Percentiles rank a stretch among this genome's conserved stretches.
These are phyloP conservation scores for Kernera saxatilis DNA, from an alignment of 345 rosid genomes.

Conservation along the genomic window DNA sequence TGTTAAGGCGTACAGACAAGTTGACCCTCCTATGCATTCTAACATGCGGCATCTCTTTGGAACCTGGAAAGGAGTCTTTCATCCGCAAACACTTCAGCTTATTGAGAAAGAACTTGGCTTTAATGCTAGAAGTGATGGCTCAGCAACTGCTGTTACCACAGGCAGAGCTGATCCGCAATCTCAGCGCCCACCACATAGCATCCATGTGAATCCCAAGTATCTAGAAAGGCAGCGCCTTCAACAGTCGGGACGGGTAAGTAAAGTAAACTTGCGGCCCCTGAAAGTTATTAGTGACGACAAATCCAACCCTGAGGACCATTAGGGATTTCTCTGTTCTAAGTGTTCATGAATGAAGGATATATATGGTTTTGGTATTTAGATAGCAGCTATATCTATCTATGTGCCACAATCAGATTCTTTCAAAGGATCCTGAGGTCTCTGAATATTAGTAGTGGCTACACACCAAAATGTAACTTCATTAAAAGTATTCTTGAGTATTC, in stretches of 20 bases:
- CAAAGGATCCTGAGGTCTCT: neutral
- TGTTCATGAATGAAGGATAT: neutral
- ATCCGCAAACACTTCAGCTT: constrained; percentile 61
- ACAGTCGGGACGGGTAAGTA: constrained; percentile 72
- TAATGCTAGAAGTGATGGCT: constrained; percentile 55
- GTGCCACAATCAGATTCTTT: neutral
- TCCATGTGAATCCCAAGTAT: constrained; percentile 97
- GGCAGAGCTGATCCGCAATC: constrained; percentile 64
- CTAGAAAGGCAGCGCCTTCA: constrained; percentile 91
- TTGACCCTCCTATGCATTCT: constrained; percentile 65
- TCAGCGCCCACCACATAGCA: constrained; percentile 78
- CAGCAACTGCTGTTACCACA: constrained; percentile 50
- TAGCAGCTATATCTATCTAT: neutral
- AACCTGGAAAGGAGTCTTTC: constrained; percentile 99
- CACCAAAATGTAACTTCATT: neutral
- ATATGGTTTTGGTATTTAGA: neutral
- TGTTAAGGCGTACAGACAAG: constrained; percentile 83
- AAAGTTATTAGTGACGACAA: constrained; percentile 1
- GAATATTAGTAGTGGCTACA: neutral
- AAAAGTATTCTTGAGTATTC: neutral
- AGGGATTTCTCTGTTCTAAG: constrained; percentile 2
- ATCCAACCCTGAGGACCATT: neutral
- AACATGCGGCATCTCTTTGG: constrained; percentile 98
- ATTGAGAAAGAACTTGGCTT: constrained; percentile 95
- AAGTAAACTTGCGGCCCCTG: neutral